Evolutionary conservation across 345 rosid species (phyloP).

Genomic region (Heritiera fomes): DNA sequence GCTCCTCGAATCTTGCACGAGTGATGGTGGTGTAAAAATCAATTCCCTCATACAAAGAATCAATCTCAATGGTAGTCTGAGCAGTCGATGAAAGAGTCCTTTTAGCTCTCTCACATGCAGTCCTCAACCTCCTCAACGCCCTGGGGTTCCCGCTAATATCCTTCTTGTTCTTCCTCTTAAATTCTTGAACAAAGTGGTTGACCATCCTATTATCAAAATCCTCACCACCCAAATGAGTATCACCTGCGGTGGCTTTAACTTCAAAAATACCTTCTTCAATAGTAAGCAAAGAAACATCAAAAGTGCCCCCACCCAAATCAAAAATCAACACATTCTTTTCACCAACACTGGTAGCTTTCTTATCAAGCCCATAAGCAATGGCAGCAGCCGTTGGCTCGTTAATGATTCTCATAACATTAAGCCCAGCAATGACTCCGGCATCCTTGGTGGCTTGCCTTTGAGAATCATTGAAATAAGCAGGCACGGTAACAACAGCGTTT

Average conservation of each 20-base stretch:
- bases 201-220: constrained; percentile 74
- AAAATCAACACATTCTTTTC: constrained; percentile 59
- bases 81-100: constrained; percentile 68
- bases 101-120: constrained; percentile 75
- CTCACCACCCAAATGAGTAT: constrained; percentile 61
- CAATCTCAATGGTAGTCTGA: constrained; percentile 71
- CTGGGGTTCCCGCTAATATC: constrained; percentile 56
- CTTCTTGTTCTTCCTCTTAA: constrained; percentile 56
- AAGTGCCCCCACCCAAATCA: constrained; percentile 63
- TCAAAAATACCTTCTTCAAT: constrained; percentile 59
- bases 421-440: constrained; percentile 19
- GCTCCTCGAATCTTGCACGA: constrained; percentile 52
- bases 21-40: constrained; percentile 54
- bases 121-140: constrained; percentile 58
- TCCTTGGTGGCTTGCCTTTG: constrained; percentile 33
- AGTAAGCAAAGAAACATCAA: constrained; percentile 58
- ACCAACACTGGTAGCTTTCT: constrained; percentile 61
- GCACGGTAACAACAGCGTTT: constrained; percentile 74
- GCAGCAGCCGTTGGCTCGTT: constrained; percentile 79
- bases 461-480: constrained; percentile 73
- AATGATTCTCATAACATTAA: constrained; percentile 15
- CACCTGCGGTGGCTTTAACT: constrained; percentile 61
- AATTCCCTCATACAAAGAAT: constrained; percentile 55
- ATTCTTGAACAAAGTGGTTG: constrained; percentile 53
- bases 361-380: constrained; percentile 75